Conservation (phyloP, 257 asterid genomes). For the Solanum etuberosum region DNA sequence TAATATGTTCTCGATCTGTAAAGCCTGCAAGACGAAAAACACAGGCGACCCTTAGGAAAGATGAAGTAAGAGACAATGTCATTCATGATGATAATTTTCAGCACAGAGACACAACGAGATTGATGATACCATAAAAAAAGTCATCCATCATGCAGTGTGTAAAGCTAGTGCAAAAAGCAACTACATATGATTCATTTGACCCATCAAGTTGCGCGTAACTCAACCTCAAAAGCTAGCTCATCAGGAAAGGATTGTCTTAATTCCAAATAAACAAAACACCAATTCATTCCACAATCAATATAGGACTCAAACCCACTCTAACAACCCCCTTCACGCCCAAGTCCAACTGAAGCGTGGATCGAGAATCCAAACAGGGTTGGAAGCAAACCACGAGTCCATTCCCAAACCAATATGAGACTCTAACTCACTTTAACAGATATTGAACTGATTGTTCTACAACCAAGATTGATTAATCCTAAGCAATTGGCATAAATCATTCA, state of each 20-base stretch:
- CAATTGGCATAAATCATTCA: background rate
- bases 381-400: background rate
- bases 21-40: conserved; percentile 44
- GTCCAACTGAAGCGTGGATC: background rate
- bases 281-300: background rate
- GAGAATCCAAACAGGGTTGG: background rate
- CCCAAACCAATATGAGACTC: background rate
- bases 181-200: background rate
- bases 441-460: background rate
- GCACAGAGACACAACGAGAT: background rate
- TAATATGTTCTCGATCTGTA: conserved; percentile 58
- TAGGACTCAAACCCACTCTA: background rate
- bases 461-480: background rate
- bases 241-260: background rate
- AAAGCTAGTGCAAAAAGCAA: background rate
- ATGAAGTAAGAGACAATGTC: background rate
- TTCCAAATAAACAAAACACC: accelerated
- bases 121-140: background rate
- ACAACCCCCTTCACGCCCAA: background rate
- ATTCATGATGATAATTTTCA: background rate
- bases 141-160: background rate
- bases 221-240: background rate
- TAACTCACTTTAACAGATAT: no score
- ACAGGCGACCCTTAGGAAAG: background rate
- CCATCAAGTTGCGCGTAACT: background rate